Conservation (phyloP, 352 stramenopile genomes). For the Blastocystis hominis region DNA sequence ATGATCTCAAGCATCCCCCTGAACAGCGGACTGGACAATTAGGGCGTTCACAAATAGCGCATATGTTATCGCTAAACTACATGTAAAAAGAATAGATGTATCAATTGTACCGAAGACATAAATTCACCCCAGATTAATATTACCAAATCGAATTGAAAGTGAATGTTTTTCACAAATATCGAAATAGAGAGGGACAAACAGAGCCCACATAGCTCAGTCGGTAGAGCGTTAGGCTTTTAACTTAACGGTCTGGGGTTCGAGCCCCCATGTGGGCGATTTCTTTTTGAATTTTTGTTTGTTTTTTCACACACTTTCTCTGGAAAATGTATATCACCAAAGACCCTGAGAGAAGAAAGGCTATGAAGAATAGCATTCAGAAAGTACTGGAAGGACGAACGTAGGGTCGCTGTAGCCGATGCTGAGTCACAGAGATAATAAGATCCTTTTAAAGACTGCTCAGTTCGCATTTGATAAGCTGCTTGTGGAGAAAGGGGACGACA, state of each 20-base stretch:
- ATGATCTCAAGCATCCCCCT: background rate
- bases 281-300: background rate
- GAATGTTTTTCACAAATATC: background rate
- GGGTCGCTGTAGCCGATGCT: background rate
- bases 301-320: too few relatives aligned
- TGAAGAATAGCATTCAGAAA: background rate
- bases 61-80: background rate
- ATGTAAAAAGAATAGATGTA: background rate
- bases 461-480: background rate
- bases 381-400: constrained; percentile 35
- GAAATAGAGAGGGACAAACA: background rate
- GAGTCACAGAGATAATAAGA: background rate
- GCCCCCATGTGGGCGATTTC: constrained; percentile 43
- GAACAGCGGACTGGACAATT: background rate
- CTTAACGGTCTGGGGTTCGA: constrained; percentile 57
- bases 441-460: background rate
- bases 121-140: background rate
- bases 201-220: constrained; percentile 54
- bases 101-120: background rate
- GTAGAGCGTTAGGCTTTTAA: constrained; percentile 57
- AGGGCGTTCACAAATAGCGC: background rate
- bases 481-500: background rate
- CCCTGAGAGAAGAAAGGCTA: background rate
- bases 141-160: background rate
- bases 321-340: background rate